phyloP scores from a whole-genome alignment of 2,329 filamentous ascomycete genomes.

The Penicillium sclerotiorum region DNA sequence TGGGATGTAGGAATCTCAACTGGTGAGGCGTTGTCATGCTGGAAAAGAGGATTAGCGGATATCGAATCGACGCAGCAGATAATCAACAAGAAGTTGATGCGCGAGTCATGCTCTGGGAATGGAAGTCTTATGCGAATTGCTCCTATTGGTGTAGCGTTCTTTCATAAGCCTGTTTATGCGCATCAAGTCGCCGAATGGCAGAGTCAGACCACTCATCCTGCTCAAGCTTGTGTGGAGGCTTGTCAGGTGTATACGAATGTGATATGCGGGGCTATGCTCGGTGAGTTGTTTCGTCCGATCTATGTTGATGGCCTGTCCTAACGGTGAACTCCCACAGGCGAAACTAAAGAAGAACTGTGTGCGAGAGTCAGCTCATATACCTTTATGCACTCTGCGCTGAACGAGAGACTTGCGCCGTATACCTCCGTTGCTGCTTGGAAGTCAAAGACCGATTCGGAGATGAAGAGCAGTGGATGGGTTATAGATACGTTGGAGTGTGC shows the following conservation, averaged over 20 bases:
- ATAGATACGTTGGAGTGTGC: slow-evolving; percentile 47
- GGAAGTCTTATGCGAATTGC: slow-evolving; percentile 48
- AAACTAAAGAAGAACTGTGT: slow-evolving; percentile 20
- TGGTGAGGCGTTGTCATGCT: slow-evolving; percentile 32
- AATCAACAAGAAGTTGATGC: slow-evolving; percentile 19
- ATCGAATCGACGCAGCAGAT: slow-evolving; percentile 16
- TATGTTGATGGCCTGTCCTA: slow-evolving; percentile 7
- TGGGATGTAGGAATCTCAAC: slow-evolving; percentile 47
- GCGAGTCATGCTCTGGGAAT: slow-evolving; percentile 36
- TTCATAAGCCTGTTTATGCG: slow-evolving; percentile 25
- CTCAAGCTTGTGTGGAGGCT: slow-evolving; percentile 41
- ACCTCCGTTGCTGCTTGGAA: slow-evolving; percentile 30
- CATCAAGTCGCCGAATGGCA: slow-evolving; percentile 27
- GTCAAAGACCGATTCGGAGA: slow-evolving; percentile 19
- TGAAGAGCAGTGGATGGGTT: slow-evolving; percentile 45
- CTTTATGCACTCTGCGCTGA: slow-evolving; percentile 14
- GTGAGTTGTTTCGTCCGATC: slow-evolving; percentile 10
- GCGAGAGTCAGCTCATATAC: neutral
- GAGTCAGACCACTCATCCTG: slow-evolving; percentile 43
- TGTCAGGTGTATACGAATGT: slow-evolving; percentile 43
- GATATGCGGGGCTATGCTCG: slow-evolving; percentile 33
- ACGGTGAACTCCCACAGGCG: slow-evolving; percentile 5
- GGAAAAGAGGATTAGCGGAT: slow-evolving; percentile 23
- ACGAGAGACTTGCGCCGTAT: slow-evolving; percentile 14
- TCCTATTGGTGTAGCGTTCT: slow-evolving; percentile 39